Base-by-base conservation (phyloP, 1,284 basidiomycete genomes). In the Wallemia mellicola region DNA sequence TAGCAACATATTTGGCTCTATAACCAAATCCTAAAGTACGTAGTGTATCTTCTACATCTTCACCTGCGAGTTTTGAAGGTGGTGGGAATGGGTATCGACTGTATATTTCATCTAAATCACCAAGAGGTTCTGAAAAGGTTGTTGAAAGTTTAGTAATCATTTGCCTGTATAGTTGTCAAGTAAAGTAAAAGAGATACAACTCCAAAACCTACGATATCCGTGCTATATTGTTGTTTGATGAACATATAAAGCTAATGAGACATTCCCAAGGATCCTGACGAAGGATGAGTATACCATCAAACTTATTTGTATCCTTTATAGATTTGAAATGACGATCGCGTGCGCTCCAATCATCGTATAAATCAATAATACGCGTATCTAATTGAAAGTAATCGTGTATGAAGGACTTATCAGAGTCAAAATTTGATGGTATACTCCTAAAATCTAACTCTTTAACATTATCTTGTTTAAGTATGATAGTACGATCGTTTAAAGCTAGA, bases 221-320 rank as follows among this genome's bases (percentile, higher is more conserved):
- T 1, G 78, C 71, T 59, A 95, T 98, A 66, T 98, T 92, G 69
- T 98, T 98, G 67, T 96, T 98, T 1, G 89, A 87, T 19, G 89
- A 95, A 67, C 92, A 98, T 64, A 99, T 95, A 72, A 98, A 98
- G 9, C 89, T 92, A 54, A 94, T 72, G 26, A 94, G 75, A 65
- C 84, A 91, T 71, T 95, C 94, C 82, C 88, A 98, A 60, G 88
- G 86, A 67, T 95, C 89, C 68, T 98, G 92, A 63, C 86, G 75
- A 33, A 96, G 71, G 63, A 96, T 83, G 54, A 81, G 65, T 1
- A 77, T 71, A 0, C 76, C 76, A 1, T 66, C 66, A 58, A 82
- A 79, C 24, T 82, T 65, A 17, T 61, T 80, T 27, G 75, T 71
- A 60, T 76, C 73, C 55, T 73, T 71, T 1, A 86, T 70, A 26